Conservation (phyloP, 768 basidiomycete genomes). For the Rhizopogon roseolus region DNA sequence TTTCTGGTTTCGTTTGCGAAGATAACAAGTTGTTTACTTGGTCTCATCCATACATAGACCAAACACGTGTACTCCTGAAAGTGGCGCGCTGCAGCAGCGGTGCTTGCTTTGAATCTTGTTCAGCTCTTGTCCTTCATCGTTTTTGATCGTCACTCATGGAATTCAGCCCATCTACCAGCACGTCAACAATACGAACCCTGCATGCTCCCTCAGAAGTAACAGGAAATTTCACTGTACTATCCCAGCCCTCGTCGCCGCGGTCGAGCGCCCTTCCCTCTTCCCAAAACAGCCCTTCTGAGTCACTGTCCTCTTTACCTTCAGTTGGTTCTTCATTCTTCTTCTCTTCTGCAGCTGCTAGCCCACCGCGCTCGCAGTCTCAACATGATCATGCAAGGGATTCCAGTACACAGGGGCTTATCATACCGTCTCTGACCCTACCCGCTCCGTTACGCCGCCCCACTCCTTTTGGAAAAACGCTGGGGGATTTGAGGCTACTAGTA, state of each 20-base stretch:
- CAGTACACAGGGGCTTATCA: conserved; percentile 52
- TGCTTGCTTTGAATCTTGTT: background rate
- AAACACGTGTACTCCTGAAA: conserved; percentile 27
- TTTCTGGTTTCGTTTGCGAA: too few relatives aligned
- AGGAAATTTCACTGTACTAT: conserved; percentile 15
- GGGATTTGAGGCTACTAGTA: conserved; percentile 54
- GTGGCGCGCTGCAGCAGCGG: background rate
- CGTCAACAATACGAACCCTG: conserved; percentile 34
- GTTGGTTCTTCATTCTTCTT: conserved; percentile 76
- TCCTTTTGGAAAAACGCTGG: conserved; percentile 63
- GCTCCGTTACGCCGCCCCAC: conserved; percentile 59
- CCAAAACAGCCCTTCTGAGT: conserved; percentile 59
- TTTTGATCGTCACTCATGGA: conserved; percentile 20
- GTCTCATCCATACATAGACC: conserved; percentile 5
- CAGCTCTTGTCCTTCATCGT: background rate
- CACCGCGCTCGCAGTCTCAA: conserved; percentile 45
- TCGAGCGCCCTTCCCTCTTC: conserved; percentile 51
- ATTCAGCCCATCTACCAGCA: conserved; percentile 27
- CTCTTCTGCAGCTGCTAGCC: conserved; percentile 67
- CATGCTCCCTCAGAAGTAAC: conserved; percentile 19
- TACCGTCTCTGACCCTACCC: conserved; percentile 64
- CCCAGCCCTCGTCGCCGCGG: conserved; percentile 43
- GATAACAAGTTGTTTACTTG: too few relatives aligned
- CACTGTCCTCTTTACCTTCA: conserved; percentile 67
- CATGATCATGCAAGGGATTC: conserved; percentile 34